phyloP scores from a whole-genome alignment of 2,329 filamentous ascomycete species.

The Trichoderma brevicompactum region DNA sequence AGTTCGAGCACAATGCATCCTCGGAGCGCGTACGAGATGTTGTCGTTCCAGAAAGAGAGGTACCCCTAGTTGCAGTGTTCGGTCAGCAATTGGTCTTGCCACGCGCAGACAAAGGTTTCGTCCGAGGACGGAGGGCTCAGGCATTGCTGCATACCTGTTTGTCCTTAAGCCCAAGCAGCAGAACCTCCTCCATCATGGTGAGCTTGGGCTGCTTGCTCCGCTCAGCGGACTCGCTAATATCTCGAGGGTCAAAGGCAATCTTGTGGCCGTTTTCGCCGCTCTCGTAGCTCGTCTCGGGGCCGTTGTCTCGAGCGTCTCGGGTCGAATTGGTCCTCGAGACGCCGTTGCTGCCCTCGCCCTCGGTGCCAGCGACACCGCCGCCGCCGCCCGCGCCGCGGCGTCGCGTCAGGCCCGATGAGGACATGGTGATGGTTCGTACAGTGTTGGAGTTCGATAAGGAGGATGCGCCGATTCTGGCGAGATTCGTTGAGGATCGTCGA shows the following conservation, averaged over 20 bases:
- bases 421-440: constrained; percentile 40
- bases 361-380: constrained; percentile 59
- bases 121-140: background rate
- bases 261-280: constrained; percentile 95
- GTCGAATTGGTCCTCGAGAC: constrained; percentile 63
- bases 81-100: constrained; percentile 22
- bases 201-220: constrained; percentile 97
- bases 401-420: constrained; percentile 61
- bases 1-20: constrained; percentile 98
- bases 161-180: constrained; percentile 94
- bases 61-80: constrained; percentile 69
- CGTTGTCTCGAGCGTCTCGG: constrained; percentile 57
- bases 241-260: constrained; percentile 95
- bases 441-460: constrained; percentile 7
- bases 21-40: constrained; percentile 96
- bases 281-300: constrained; percentile 83
- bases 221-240: constrained; percentile 96
- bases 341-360: constrained; percentile 60
- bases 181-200: constrained; percentile 97
- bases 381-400: constrained; percentile 62
- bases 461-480: constrained; percentile 21
- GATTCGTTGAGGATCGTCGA: constrained; percentile 21
- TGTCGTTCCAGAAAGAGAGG: constrained; percentile 99
- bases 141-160: constrained; percentile 72
- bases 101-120: background rate